phyloP scores from a whole-genome alignment of 2,329 filamentous ascomycete species.

The Xylaria sp. region DNA sequence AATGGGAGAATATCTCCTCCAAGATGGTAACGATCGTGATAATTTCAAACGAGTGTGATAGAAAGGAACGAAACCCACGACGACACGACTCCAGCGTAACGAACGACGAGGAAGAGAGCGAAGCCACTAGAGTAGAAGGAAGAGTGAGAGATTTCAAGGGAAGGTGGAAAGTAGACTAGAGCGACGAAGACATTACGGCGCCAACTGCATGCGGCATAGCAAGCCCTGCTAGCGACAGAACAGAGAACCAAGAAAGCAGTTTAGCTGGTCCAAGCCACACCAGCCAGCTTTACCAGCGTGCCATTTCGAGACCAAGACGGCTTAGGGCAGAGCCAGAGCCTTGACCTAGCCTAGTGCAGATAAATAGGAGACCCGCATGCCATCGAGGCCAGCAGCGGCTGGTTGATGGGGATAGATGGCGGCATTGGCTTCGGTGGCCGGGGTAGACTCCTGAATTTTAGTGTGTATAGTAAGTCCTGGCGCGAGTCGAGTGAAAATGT shows the following conservation, averaged over 20 bases:
- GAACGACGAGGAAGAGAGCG: constrained; percentile 30
- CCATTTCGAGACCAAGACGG: constrained; percentile 18
- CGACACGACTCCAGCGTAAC: constrained; percentile 37
- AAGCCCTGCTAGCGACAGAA: constrained; percentile 15
- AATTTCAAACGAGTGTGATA: constrained; percentile 33
- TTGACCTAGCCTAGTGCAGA: constrained; percentile 6
- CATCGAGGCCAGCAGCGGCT: constrained; percentile 16
- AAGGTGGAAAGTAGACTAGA: constrained; percentile 18
- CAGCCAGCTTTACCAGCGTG: background rate
- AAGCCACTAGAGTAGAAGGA: background rate
- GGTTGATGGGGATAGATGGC: background rate
- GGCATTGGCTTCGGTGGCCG: background rate
- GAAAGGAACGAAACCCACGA: constrained; percentile 37
- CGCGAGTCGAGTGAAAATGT: background rate
- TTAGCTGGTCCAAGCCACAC: constrained; percentile 29
- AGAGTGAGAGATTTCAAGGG: constrained; percentile 8
- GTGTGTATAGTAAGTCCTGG: background rate
- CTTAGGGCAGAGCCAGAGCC: background rate
- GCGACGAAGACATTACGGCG: constrained; percentile 26
- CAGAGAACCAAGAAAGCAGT: constrained; percentile 12
- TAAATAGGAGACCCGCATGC: constrained; percentile 16
- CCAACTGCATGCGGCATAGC: constrained; percentile 22
- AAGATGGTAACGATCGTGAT: constrained; percentile 24
- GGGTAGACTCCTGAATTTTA: constrained; percentile 13
- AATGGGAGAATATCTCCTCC: constrained; percentile 40